Evolutionary conservation across 2,329 filamentous ascomycete genomes (phyloP).

Genomic region (Myotisia sp.): DNA sequence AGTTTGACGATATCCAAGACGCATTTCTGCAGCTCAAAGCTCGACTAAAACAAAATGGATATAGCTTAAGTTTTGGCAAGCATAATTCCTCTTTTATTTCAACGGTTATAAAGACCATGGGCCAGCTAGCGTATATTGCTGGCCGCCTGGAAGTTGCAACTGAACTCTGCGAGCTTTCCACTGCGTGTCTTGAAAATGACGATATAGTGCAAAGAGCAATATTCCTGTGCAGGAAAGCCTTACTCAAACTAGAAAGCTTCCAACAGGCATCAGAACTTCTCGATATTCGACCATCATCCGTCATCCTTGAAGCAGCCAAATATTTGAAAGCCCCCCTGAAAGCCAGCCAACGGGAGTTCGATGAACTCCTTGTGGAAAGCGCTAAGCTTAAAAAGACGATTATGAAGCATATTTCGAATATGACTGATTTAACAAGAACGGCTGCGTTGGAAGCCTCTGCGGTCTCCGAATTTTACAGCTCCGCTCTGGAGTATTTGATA

Average conservation of each 20-base stretch:
- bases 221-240: constrained; percentile 27
- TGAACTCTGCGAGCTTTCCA: constrained; percentile 22
- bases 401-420: constrained; percentile 17
- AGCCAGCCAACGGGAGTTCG: constrained; percentile 28
- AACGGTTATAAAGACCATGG: constrained; percentile 23
- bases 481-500: constrained; percentile 25
- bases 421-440: constrained; percentile 14
- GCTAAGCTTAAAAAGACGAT: constrained; percentile 30
- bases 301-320: constrained; percentile 22
- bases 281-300: constrained; percentile 13
- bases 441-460: constrained; percentile 9
- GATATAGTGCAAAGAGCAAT: constrained; percentile 25
- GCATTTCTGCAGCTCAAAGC: constrained; percentile 25
- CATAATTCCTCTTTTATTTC: constrained; percentile 19
- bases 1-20: constrained; percentile 25
- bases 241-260: constrained; percentile 22
- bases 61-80: constrained; percentile 10
- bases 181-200: constrained; percentile 19
- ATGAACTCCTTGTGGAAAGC: constrained; percentile 31
- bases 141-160: constrained; percentile 27
- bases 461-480: constrained; percentile 12
- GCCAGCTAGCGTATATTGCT: constrained; percentile 28
- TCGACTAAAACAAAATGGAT: constrained; percentile 18
- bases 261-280: constrained; percentile 16
- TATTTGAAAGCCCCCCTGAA: constrained; percentile 25